Conservation (phyloP, 106 monocot species). For the Dendrobium nobile region DNA sequence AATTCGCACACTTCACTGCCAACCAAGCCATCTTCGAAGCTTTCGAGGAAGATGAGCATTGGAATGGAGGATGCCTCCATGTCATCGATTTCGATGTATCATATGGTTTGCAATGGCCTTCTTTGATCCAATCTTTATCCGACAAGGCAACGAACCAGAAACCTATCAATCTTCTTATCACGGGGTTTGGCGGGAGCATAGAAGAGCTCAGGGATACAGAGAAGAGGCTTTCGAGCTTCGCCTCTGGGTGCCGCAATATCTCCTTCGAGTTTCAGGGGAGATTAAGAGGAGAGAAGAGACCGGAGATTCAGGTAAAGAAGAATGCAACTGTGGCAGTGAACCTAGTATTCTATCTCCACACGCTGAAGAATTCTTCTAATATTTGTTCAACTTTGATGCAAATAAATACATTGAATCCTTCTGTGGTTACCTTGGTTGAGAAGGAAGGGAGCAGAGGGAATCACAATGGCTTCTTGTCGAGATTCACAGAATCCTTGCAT, state of each 20-base stretch:
- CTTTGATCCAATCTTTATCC: slow-evolving; percentile 56
- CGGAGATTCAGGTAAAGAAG: slow-evolving; percentile 9
- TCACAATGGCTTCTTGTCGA: not conserved
- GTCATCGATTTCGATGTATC: slow-evolving; percentile 58
- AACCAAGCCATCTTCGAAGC: slow-evolving; percentile 58
- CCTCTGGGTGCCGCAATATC: slow-evolving; percentile 36
- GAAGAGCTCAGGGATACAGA: slow-evolving; percentile 45
- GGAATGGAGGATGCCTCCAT: slow-evolving; percentile 25
- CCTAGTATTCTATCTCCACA: slow-evolving; percentile 32
- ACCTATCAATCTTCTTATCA: slow-evolving; percentile 35
- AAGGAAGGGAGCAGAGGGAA: slow-evolving; percentile 22
- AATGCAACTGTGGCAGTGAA: slow-evolving; percentile 41
- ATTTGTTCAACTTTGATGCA: slow-evolving; percentile 10
- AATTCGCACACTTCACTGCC: slow-evolving; percentile 61
- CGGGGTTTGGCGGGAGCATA: slow-evolving; percentile 26
- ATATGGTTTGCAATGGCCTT: slow-evolving; percentile 70
- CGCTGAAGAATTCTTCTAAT: slow-evolving; percentile 21
- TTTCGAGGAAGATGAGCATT: slow-evolving; percentile 31
- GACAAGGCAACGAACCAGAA: slow-evolving; percentile 29
- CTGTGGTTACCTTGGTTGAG: slow-evolving; percentile 34
- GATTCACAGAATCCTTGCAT: slow-evolving; percentile 27
- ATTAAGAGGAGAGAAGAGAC: slow-evolving; percentile 9
- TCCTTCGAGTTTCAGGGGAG: slow-evolving; percentile 39
- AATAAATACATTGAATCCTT: slow-evolving; percentile 27
- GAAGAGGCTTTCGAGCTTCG: slow-evolving; percentile 33